A percentile compares a stretch with the other conserved stretches of the same genome.
Conservation (phyloP, 2,329 filamentous ascomycete genomes). For the Chaetomiaceae sp. region DNA sequence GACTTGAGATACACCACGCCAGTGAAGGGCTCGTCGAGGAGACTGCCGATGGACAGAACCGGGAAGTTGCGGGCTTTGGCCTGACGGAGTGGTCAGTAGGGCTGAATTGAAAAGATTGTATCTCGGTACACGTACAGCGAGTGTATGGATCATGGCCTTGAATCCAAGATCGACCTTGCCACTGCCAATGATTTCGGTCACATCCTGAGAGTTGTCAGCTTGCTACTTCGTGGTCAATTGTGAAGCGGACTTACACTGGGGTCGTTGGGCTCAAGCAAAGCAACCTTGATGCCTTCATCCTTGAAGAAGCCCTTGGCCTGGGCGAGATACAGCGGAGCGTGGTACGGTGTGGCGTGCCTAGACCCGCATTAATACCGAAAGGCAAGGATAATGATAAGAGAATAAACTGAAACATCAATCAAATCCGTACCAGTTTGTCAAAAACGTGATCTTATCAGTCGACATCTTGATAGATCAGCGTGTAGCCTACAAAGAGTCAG, state of each 20-base stretch:
- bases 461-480: constrained; percentile 58
- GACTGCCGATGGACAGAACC: constrained; percentile 66
- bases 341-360: constrained; percentile 79
- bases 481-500: constrained; percentile 45
- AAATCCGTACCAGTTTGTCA: constrained; percentile 69
- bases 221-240: not conserved
- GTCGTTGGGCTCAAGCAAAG: constrained; percentile 72
- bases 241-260: constrained; percentile 52
- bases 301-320: constrained; percentile 72
- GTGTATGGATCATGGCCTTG: constrained; percentile 81
- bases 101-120: not conserved
- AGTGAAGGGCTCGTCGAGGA: constrained; percentile 76
- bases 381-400: too few relatives aligned
- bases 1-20: constrained; percentile 72
- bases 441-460: constrained; percentile 80
- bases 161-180: constrained; percentile 74
- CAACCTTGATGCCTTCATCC: constrained; percentile 72
- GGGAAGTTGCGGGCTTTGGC: constrained; percentile 73
- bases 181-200: constrained; percentile 75
- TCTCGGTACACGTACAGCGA: constrained; percentile 48
- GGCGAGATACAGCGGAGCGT: constrained; percentile 71
- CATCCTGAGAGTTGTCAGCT: constrained; percentile 50
- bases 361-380: not conserved
- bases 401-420: not conserved
- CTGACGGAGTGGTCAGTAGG: constrained; percentile 33